Evolutionary conservation across 2,329 filamentous ascomycete genomes (phyloP).

Genomic region (Stemphylium vesicarium): DNA sequence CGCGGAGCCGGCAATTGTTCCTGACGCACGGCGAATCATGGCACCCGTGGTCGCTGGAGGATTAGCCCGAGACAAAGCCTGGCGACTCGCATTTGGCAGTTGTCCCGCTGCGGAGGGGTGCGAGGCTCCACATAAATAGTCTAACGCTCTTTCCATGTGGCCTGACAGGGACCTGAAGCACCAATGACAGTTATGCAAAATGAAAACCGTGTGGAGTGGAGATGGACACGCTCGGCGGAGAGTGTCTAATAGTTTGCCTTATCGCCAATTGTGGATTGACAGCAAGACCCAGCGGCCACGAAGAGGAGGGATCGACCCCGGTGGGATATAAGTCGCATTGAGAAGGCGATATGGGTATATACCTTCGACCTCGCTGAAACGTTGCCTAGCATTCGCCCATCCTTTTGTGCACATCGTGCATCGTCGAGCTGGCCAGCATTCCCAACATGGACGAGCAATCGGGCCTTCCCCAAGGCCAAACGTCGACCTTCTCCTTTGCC

Average conservation of each 20-base stretch:
- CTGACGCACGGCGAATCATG: neutral
- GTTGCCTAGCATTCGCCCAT: slow-evolving; percentile 3
- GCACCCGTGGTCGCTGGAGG: neutral
- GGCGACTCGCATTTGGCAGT: neutral
- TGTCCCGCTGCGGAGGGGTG: neutral
- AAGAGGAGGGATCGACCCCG: slow-evolving; percentile 10
- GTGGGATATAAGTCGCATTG: neutral
- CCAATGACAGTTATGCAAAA: neutral
- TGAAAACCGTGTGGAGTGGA: slow-evolving; percentile 1
- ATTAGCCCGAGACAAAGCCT: neutral
- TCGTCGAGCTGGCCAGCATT: slow-evolving; percentile 2
- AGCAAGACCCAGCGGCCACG: slow-evolving; percentile 5
- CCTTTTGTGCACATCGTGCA: slow-evolving; percentile 13
- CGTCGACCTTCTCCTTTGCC: slow-evolving; percentile 20
- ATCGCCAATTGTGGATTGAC: slow-evolving; percentile 1
- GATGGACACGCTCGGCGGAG: neutral
- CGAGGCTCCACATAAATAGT: neutral
- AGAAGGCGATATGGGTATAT: slow-evolving; percentile 15
- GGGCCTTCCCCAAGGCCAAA: slow-evolving; percentile 15
- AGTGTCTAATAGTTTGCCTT: neutral
- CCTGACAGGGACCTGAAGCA: neutral
- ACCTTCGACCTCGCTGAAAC: slow-evolving; percentile 17
- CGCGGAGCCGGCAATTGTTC: no score
- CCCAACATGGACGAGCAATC: slow-evolving; percentile 26
- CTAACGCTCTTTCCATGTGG: slow-evolving; percentile 11